Conservation (phyloP, 306 rosid species). For the Begonia loranthoides region DNA sequence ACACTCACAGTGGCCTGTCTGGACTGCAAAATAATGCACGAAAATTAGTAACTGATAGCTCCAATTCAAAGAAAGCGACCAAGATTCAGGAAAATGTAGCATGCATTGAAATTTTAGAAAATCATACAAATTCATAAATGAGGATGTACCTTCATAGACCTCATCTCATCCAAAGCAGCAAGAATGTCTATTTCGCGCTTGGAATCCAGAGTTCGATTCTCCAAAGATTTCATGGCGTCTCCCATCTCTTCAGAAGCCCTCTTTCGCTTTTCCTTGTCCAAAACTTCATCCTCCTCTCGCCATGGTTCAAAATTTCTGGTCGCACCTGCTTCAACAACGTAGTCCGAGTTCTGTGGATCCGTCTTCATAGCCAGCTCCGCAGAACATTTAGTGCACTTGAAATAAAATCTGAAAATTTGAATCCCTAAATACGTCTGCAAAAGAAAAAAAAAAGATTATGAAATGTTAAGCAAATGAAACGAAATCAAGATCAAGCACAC, state of each 20-base stretch:
- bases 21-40: slow-evolving; percentile 35
- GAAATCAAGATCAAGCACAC: too few species aligned
- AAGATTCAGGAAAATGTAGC: too few species aligned
- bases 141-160: slow-evolving; percentile 67
- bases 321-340: slow-evolving; percentile 67
- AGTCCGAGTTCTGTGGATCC: slow-evolving; percentile 85
- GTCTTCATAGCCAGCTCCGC: slow-evolving; percentile 84
- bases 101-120: too few species aligned
- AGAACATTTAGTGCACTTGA: slow-evolving; percentile 76
- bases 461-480: too few species aligned
- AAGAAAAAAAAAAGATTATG: slow-evolving; percentile 1
- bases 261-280: slow-evolving; percentile 31
- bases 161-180: slow-evolving; percentile 96
- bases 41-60: too few species aligned
- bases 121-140: neutral
- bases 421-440: slow-evolving; percentile 79
- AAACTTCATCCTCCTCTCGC: slow-evolving; percentile 82
- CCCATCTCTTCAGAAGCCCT: slow-evolving; percentile 81
- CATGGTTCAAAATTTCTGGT: slow-evolving; percentile 46
- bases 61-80: too few species aligned
- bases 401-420: slow-evolving; percentile 76
- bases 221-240: slow-evolving; percentile 77
- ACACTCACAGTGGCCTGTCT: slow-evolving; percentile 80
- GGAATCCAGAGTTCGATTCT: slow-evolving; percentile 79
- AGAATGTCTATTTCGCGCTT: slow-evolving; percentile 62